Base-by-base conservation (phyloP, 1,284 basidiomycete species). In the Tilletiaria anomala region DNA sequence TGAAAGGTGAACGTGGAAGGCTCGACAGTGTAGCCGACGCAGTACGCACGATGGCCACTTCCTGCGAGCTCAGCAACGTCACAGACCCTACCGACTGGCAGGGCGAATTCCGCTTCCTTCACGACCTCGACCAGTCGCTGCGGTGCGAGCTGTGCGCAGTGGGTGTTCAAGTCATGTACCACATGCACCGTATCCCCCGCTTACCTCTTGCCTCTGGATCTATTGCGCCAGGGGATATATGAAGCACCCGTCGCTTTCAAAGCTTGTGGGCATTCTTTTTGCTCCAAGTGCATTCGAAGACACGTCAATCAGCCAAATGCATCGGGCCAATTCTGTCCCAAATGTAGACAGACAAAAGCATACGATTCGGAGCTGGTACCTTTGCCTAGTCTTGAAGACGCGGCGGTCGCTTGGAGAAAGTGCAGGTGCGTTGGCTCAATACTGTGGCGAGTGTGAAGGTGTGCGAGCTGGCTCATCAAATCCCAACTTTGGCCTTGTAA, bases 181-280 rank as follows among this genome's bases (percentile, higher is more conserved):
- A n/a, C n/a, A n/a, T n/a, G n/a, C n/a, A n/a, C n/a, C n/a, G n/a
- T n/a, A n/a, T n/a, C n/a, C n/a, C n/a, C n/a, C n/a, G n/a, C n/a
- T n/a, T n/a, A n/a, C n/a, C n/a, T n/a, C n/a, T n/a, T n/a, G n/a
- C n/a, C n/a, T n/a, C n/a, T n/a, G n/a, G n/a, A n/a, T n/a, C n/a
- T n/a, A n/a, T n/a, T n/a, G n/a, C n/a, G 61, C 51, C 61, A 58
- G 54, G 58, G 59, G 40, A 56, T 65, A 22, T 58, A 53, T 40
- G 51, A 50, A 0, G 59, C 59, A 2, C 61, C 61, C 8, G 61
- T 65, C 19, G 52, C 56, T 10, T 38, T 65, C 32, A 53, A 51
- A 35, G 56, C 53, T 40, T 65, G 61, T 37, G 32, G 45, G 16
- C 61, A 65, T 36, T 43, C 54, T 11, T 65, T 61, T 34, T 65